Percentiles rank a stretch among this genome's conserved stretches.
These are phyloP conservation scores for Canariomyces notabilis DNA, from an alignment of 2,329 filamentous ascomycete genomes.

Conservation along the genomic window DNA sequence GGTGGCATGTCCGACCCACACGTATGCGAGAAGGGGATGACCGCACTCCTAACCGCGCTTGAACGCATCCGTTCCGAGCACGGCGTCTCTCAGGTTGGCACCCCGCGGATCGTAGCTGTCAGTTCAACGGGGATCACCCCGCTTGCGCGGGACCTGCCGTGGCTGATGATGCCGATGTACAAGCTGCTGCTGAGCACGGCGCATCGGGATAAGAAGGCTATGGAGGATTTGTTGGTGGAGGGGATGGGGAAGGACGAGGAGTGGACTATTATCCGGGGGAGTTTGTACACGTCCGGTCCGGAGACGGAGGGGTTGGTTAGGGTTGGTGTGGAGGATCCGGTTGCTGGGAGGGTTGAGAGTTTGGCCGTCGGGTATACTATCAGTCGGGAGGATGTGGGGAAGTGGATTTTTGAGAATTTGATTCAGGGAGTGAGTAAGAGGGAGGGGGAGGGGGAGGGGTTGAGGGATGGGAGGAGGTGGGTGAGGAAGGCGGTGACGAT, in stretches of 20 bases:
- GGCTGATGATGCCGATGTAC: slow-evolving; percentile 38
- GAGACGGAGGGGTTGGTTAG: slow-evolving; percentile 30
- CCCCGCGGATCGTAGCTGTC: slow-evolving; percentile 35
- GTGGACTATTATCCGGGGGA: slow-evolving; percentile 32
- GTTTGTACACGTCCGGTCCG: slow-evolving; percentile 28
- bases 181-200: slow-evolving; percentile 33
- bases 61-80: slow-evolving; percentile 23
- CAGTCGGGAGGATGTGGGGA: slow-evolving; percentile 42
- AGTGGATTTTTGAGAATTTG: slow-evolving; percentile 42
- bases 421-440: slow-evolving; percentile 23
- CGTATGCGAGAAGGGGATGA: slow-evolving; percentile 44
- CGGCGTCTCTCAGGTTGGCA: slow-evolving; percentile 20
- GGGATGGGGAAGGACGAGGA: slow-evolving; percentile 21
- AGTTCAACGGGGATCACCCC: slow-evolving; percentile 41
- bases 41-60: slow-evolving; percentile 38
- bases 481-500: slow-evolving; percentile 34
- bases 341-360: slow-evolving; percentile 26
- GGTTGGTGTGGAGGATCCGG: slow-evolving; percentile 37
- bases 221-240: slow-evolving; percentile 36
- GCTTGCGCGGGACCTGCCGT: slow-evolving; percentile 37
- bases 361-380: slow-evolving; percentile 43
- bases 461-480: slow-evolving; percentile 29
- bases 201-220: slow-evolving; percentile 40
- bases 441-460: too few relatives aligned
- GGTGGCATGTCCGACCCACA: slow-evolving; percentile 40